Evolutionary conservation across 2,329 filamentous ascomycete species (phyloP), one percentile per base, ranked within the genome.

Genomic region (Torrubiella hemipterigena): DNA sequence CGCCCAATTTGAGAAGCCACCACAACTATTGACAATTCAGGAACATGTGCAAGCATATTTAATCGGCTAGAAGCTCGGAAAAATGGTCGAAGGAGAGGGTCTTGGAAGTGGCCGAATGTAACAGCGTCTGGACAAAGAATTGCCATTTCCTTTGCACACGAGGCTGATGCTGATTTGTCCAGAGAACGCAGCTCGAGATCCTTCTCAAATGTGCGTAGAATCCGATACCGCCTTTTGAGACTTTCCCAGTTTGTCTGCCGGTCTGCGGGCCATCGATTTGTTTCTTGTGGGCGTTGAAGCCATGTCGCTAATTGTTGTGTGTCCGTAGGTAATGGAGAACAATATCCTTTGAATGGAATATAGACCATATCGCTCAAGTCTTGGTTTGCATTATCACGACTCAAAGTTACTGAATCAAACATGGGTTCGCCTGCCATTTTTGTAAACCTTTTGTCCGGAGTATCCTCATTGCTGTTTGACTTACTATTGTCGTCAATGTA

Each of bases 11-110:
- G 67, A 9, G 75, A 77, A 1, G 68, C 82, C 2, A 78, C 57
- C 4, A 83, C 59, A 7, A 86, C 67, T 11, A 86, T 58, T n/a
- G 66, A 77, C 2, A 91, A 59, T 42, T 82, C 75, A 0, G 78
- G 77, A 2, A 87, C 72, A 30, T 76, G 65, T 0, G 67, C 56
- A 22, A 73, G 53, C 63, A 81, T 73, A 52, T 68, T 77, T 15
- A 83, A 38, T 27, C 39, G 46, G 32, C 45, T 59, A 32, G 48
- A 61, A 9, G 45, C 48, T 18, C 52, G 41, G 30, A 59, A 58
- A 21, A 47, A 43, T 1, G 38, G 36, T 11, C 39, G 35, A 12
- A 47, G 31, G 6, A 27, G 34, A 11, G 37, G 38, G 8, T 46
- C 44, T 4, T 37, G 34, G 19, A 45, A 46, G 3, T 29, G 28